A percentile compares a stretch with the other conserved stretches of the same genome.
phyloP scores from a whole-genome alignment of 768 basidiomycete genomes.

The Lactifluus pinguis region DNA sequence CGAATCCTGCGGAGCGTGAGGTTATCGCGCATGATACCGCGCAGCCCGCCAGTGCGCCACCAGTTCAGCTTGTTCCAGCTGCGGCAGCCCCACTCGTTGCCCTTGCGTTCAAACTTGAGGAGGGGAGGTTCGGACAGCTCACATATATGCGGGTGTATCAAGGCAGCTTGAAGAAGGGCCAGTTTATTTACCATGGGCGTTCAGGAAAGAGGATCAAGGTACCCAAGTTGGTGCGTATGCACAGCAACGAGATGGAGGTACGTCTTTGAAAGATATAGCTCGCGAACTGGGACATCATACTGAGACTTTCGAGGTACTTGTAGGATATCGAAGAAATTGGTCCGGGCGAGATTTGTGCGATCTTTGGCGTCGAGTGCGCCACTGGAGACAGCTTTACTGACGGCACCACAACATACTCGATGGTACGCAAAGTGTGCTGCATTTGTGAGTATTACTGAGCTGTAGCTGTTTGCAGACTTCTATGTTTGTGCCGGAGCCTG shows the following conservation, averaged over 20 bases:
- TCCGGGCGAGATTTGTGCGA: conserved; percentile 98
- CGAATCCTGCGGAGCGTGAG: conserved; percentile 72
- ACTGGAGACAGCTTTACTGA: conserved; percentile 98
- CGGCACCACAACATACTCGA: conserved; percentile 80
- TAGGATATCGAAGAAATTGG: conserved; percentile 90
- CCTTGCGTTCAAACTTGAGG: conserved; percentile 96
- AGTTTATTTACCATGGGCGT: conserved; percentile 81
- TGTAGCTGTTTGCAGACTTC: conserved; percentile 52
- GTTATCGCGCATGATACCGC: conserved; percentile 60
- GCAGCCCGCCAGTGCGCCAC: conserved; percentile 53
- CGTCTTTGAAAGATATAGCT: conserved; percentile 14
- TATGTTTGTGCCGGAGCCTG: conserved; percentile 98
- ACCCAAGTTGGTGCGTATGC: conserved; percentile 93
- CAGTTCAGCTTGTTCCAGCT: conserved; percentile 72
- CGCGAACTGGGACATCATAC: background rate
- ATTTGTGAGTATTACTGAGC: background rate
- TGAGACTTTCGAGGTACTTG: background rate
- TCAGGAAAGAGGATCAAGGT: conserved; percentile 98
- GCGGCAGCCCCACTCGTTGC: conserved; percentile 83
- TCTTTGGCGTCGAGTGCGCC: conserved; percentile 97
- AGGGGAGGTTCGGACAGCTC: conserved; percentile 92
- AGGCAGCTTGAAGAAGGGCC: conserved; percentile 81
- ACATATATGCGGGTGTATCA: conserved; percentile 99
- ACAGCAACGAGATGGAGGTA: conserved; percentile 98
- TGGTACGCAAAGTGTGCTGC: conserved; percentile 49